These are phyloP conservation scores for Paraphoma sp. DNA, from an alignment of 2,329 filamentous ascomycete genomes.

Conservation along the genomic window DNA sequence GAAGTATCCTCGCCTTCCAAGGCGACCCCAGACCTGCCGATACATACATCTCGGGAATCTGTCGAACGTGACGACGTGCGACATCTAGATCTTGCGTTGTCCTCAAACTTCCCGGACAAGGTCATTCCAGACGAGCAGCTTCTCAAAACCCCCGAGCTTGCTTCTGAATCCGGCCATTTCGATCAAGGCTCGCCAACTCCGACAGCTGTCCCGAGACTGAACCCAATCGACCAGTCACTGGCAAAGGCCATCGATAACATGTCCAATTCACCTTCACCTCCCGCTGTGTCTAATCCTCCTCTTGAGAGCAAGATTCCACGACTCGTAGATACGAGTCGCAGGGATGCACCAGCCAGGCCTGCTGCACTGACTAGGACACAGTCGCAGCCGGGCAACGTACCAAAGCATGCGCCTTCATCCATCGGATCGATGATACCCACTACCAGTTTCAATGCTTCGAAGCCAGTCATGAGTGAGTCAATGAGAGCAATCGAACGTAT, in stretches of 20 bases:
- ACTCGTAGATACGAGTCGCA: slow-evolving; percentile 42
- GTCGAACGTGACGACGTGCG: slow-evolving; percentile 62
- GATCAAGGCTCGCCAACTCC: slow-evolving; percentile 41
- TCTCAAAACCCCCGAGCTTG: slow-evolving; percentile 34
- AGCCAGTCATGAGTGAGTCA: slow-evolving; percentile 42
- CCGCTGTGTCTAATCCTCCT: slow-evolving; percentile 18
- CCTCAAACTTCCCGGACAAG: slow-evolving; percentile 46
- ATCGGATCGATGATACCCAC: slow-evolving; percentile 21
- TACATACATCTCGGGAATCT: slow-evolving; percentile 41
- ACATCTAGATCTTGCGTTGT: slow-evolving; percentile 67
- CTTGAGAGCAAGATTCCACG: slow-evolving; percentile 49
- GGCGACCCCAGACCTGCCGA: slow-evolving; percentile 21
- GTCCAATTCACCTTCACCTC: slow-evolving; percentile 35
- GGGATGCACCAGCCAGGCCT: slow-evolving; percentile 37
- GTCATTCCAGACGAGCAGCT: slow-evolving; percentile 27
- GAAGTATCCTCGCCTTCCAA: slow-evolving; percentile 16
- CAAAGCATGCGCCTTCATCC: slow-evolving; percentile 27
- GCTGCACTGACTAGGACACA: slow-evolving; percentile 39
- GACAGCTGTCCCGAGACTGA: slow-evolving; percentile 35
- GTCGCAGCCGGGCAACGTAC: slow-evolving; percentile 43
- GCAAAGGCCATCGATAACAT: slow-evolving; percentile 45
- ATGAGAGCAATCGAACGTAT: slow-evolving; percentile 69
- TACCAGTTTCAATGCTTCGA: slow-evolving; percentile 26
- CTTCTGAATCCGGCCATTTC: slow-evolving; percentile 21
- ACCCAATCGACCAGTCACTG: slow-evolving; percentile 43